These are phyloP conservation scores for Geoglossum glabrum DNA, from an alignment of 495 filamentous ascomycete species.

Conservation along the genomic window DNA sequence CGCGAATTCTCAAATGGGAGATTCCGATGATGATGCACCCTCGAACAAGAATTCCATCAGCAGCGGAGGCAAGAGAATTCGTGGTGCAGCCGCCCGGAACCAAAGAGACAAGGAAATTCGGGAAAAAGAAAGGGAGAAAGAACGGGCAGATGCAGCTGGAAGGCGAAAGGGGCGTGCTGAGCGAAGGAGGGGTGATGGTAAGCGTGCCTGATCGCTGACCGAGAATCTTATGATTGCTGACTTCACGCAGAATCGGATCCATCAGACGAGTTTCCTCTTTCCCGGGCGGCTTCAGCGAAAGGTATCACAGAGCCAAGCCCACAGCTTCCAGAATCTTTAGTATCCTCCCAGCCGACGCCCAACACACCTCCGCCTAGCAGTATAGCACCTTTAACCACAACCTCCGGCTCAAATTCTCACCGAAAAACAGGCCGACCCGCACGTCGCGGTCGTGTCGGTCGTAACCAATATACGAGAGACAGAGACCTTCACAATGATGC, in stretches of 20 bases:
- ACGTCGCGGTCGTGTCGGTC: slow-evolving; percentile 47
- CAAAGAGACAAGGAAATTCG: slow-evolving; percentile 49
- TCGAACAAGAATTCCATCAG: slow-evolving; percentile 23
- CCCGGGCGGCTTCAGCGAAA: slow-evolving; percentile 21
- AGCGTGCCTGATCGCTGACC: not conserved
- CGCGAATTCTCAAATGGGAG: slow-evolving; percentile 54
- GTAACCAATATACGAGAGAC: slow-evolving; percentile 75
- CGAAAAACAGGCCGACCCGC: slow-evolving; percentile 50
- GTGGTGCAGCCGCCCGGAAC: slow-evolving; percentile 39
- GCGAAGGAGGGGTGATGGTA: slow-evolving; percentile 58
- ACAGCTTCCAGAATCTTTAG: slow-evolving; percentile 20
- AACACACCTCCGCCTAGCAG: slow-evolving; percentile 17
- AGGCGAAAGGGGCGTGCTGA: slow-evolving; percentile 59
- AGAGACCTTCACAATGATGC: slow-evolving; percentile 30
- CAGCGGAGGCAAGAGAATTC: slow-evolving; percentile 38
- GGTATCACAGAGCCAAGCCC: slow-evolving; percentile 10
- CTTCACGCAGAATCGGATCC: slow-evolving; percentile 32
- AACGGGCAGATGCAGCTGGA: slow-evolving; percentile 45
- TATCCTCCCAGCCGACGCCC: slow-evolving; percentile 19
- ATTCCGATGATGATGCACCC: not conserved
- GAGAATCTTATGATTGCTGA: slow-evolving; percentile 5
- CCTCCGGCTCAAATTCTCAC: slow-evolving; percentile 28
- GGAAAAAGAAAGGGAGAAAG: slow-evolving; percentile 40
- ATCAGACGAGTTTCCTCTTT: slow-evolving; percentile 32
- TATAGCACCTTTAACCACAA: slow-evolving; percentile 20